Conservation (phyloP, 2,329 filamentous ascomycete species). For the Scorias spongiosa region DNA sequence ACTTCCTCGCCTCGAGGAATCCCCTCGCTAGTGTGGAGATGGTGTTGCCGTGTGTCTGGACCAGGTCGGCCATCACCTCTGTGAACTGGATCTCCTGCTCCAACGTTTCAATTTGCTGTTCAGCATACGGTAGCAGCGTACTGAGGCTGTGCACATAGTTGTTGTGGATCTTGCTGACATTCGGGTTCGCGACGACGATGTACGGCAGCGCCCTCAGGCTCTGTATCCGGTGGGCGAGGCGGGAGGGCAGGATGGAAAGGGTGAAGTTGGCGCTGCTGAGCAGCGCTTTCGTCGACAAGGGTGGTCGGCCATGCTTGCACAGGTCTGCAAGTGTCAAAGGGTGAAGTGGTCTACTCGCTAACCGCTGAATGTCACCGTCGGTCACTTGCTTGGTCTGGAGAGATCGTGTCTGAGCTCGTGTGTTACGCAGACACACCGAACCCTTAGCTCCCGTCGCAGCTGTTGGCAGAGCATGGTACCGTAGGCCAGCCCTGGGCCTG, state of each 20-base stretch:
- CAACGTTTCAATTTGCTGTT: slow-evolving; percentile 55
- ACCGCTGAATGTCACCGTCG: slow-evolving; percentile 62
- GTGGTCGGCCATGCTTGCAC: slow-evolving; percentile 76
- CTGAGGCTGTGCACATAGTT: slow-evolving; percentile 92
- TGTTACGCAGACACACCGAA: neutral
- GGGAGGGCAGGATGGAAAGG: slow-evolving; percentile 76
- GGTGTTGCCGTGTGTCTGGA: slow-evolving; percentile 85
- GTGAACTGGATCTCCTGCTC: slow-evolving; percentile 87
- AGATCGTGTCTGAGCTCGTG: slow-evolving; percentile 8
- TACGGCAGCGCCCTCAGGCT: slow-evolving; percentile 86
- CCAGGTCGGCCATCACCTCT: slow-evolving; percentile 84
- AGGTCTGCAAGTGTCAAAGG: slow-evolving; percentile 75
- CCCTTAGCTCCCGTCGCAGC: neutral
- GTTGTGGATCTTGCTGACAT: slow-evolving; percentile 85
- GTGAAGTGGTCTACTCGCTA: slow-evolving; percentile 66
- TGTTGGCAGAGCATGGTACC: neutral
- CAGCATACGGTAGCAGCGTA: slow-evolving; percentile 72
- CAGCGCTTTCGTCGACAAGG: slow-evolving; percentile 63
- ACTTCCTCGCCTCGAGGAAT: slow-evolving; percentile 84
- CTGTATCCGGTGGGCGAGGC: slow-evolving; percentile 85
- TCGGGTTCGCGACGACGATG: slow-evolving; percentile 95
- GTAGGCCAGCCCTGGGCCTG: slow-evolving; percentile 10
- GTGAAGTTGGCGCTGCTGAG: slow-evolving; percentile 92
- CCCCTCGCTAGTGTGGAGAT: slow-evolving; percentile 84
- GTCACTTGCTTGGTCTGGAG: slow-evolving; percentile 30